phyloP scores from a whole-genome alignment of 305 asterid species.

The Vinca major region DNA sequence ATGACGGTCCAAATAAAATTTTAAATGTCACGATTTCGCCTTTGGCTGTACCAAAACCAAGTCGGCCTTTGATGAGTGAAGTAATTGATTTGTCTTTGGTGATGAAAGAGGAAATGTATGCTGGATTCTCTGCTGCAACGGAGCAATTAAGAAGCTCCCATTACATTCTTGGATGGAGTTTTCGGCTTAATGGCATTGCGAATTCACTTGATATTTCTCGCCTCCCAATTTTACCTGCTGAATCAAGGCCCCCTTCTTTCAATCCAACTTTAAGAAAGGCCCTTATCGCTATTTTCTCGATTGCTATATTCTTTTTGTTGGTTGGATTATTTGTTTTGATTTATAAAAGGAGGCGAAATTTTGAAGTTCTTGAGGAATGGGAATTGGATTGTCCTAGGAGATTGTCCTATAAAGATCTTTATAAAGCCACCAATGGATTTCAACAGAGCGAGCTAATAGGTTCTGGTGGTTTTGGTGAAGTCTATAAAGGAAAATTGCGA shows the following conservation, averaged over 20 bases:
- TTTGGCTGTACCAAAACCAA: slow-evolving; percentile 20
- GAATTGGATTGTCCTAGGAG: slow-evolving; percentile 68
- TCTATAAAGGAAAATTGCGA: slow-evolving; percentile 48
- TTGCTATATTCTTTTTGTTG: slow-evolving; percentile 25
- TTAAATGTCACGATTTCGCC: slow-evolving; percentile 51
- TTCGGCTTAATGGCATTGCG: slow-evolving; percentile 42
- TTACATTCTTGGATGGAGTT: slow-evolving; percentile 77
- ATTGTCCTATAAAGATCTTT: slow-evolving; percentile 43
- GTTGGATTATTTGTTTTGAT: slow-evolving; percentile 11
- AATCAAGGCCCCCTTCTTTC: slow-evolving; percentile 15
- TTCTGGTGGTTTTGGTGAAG: slow-evolving; percentile 64
- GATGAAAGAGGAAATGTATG: slow-evolving; percentile 33
- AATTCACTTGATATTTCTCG: slow-evolving; percentile 22
- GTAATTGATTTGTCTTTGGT: slow-evolving; percentile 17
- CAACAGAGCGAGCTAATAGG: slow-evolving; percentile 46
- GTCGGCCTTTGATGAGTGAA: slow-evolving; percentile 21
- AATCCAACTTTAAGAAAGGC: slow-evolving; percentile 23
- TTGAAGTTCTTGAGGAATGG: slow-evolving; percentile 54
- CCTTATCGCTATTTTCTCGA: slow-evolving; percentile 34
- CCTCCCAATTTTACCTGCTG: slow-evolving; percentile 34
- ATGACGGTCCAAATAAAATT: slow-evolving; percentile 27
- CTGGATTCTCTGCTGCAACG: slow-evolving; percentile 67
- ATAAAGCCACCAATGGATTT: slow-evolving; percentile 56
- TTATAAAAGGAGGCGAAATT: slow-evolving; percentile 23
- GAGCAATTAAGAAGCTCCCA: slow-evolving; percentile 51